Percentiles rank a stretch among this genome's conserved stretches.
Evolutionary conservation across 2,329 filamentous ascomycete species (phyloP).

Genomic region (Curvularia eragrostidis): DNA sequence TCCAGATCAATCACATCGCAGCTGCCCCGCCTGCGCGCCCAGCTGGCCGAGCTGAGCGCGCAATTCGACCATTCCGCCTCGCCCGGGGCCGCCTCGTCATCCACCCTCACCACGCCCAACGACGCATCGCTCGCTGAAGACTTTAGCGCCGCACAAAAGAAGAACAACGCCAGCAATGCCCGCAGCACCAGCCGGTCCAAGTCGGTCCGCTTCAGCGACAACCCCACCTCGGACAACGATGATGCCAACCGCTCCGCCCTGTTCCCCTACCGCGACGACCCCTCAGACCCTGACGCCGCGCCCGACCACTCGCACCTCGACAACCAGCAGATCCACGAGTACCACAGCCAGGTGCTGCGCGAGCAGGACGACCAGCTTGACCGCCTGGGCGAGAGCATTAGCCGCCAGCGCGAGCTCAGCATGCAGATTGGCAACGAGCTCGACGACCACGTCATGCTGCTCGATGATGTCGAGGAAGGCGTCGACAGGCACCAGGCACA

Average conservation of each 20-base stretch:
- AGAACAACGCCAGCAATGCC: constrained; percentile 33
- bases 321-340: constrained; percentile 86
- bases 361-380: constrained; percentile 97
- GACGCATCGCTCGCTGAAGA: constrained; percentile 47
- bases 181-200: constrained; percentile 58
- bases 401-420: constrained; percentile 86
- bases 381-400: constrained; percentile 81
- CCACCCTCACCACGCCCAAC: constrained; percentile 54
- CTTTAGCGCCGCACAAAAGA: constrained; percentile 47
- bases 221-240: constrained; percentile 28
- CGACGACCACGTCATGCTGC: constrained; percentile 84
- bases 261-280: constrained; percentile 77
- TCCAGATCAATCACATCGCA: constrained; percentile 57
- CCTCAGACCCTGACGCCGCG: constrained; percentile 51
- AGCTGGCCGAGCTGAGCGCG: constrained; percentile 76
- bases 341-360: constrained; percentile 80
- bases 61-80: constrained; percentile 71
- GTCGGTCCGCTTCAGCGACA: constrained; percentile 85
- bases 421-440: constrained; percentile 97
- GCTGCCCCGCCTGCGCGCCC: constrained; percentile 71
- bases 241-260: constrained; percentile 63
- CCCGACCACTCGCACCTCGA: constrained; percentile 65
- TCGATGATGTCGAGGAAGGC: constrained; percentile 85
- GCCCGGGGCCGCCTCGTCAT: constrained; percentile 49
- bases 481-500: constrained; percentile 81